Conservation (phyloP, 192 early-diverging fungal species). For the Coemansia sp. region DNA sequence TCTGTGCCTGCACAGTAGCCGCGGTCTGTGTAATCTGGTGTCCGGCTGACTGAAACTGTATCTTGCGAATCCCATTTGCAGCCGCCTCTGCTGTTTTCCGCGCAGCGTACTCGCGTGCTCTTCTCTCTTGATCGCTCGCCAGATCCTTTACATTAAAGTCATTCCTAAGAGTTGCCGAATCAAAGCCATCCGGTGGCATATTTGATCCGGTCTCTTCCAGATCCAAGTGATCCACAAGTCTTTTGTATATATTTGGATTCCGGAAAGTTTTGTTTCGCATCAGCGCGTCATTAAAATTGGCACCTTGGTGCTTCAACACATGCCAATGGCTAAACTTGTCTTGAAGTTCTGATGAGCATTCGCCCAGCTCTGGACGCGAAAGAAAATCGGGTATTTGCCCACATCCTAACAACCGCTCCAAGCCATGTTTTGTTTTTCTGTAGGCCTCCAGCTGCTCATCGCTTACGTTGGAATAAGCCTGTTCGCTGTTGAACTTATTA, state of each 20-base stretch:
- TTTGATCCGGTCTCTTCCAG: constrained; percentile 85
- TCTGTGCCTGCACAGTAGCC: constrained; percentile 12
- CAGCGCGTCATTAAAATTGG: constrained; percentile 79
- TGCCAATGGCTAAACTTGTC: constrained; percentile 78
- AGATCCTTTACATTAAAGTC: constrained; percentile 38
- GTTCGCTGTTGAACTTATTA: background rate
- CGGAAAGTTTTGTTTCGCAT: constrained; percentile 83
- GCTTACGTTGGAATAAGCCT: background rate
- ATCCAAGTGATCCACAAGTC: constrained; percentile 79
- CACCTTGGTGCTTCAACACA: constrained; percentile 64
- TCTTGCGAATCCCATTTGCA: constrained; percentile 17
- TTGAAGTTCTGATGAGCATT: constrained; percentile 66
- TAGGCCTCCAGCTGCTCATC: constrained; percentile 16
- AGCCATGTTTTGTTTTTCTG: constrained; percentile 18
- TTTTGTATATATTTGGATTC: constrained; percentile 88
- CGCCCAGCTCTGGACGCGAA: constrained; percentile 11
- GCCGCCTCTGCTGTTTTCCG: constrained; percentile 30
- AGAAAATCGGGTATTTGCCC: constrained; percentile 23
- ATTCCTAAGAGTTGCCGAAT: constrained; percentile 52
- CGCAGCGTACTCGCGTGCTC: constrained; percentile 40
- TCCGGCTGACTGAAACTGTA: constrained; percentile 33
- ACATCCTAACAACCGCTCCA: constrained; percentile 41
- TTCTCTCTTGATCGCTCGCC: constrained; percentile 39
- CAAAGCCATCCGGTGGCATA: constrained; percentile 67
- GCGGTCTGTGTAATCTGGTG: constrained; percentile 1